Evolutionary conservation across 2,329 filamentous ascomycete species (phyloP).

Genomic region (Colletotrichum destructivum): DNA sequence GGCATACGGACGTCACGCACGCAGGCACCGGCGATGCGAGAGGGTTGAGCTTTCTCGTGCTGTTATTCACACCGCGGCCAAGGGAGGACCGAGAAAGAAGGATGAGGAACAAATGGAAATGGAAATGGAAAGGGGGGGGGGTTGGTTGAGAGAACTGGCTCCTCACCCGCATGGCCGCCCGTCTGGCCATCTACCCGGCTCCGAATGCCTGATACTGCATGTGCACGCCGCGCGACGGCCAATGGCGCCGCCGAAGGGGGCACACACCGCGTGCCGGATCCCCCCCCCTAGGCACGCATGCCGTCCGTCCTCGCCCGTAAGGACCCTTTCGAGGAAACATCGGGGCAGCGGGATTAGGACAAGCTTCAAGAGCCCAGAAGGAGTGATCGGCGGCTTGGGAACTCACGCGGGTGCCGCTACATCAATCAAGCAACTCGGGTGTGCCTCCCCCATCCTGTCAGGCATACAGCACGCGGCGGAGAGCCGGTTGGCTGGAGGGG

Average conservation of each 20-base stretch:
- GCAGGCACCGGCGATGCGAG: not conserved
- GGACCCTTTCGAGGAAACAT: not conserved
- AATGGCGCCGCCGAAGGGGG: not conserved
- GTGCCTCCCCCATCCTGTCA: conserved; percentile 24
- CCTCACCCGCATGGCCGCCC: conserved; percentile 9
- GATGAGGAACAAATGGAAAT: not conserved
- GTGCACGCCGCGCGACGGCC: conserved; percentile 13
- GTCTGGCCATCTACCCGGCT: conserved; percentile 20
- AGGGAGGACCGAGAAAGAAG: no score
- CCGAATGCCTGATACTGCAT: conserved; percentile 12
- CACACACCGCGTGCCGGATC: not conserved
- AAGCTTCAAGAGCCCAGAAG: not conserved
- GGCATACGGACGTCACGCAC: not conserved
- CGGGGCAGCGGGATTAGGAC: not conserved
- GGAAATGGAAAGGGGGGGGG: no score
- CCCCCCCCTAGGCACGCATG: not conserved
- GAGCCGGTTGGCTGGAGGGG: conserved; percentile 30
- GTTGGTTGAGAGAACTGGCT: not conserved
- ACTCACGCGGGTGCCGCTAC: conserved; percentile 9
- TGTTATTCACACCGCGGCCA: not conserved
- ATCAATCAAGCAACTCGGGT: conserved; percentile 12
- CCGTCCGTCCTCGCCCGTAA: not conserved
- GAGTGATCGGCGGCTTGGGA: not conserved
- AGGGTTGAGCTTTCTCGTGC: no score
- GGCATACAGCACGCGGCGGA: conserved; percentile 19